These are phyloP conservation scores for Luffa acutangula DNA, from an alignment of 306 rosid genomes.

Conservation along the genomic window DNA sequence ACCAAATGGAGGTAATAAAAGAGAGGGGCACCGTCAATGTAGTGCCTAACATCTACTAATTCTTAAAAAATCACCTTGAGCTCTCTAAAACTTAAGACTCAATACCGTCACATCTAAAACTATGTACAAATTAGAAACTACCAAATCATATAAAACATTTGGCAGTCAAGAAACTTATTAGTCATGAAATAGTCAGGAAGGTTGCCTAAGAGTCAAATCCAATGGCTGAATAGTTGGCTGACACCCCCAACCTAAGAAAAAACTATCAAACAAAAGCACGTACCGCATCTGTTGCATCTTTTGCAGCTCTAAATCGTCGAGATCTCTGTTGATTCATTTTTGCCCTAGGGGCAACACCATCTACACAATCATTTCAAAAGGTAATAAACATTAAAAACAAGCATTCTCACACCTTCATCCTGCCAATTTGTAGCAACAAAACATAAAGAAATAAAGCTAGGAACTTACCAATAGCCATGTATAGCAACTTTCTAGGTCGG, in stretches of 20 bases:
- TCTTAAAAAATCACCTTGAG: not conserved
- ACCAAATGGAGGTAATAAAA: not conserved
- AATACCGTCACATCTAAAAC: not conserved
- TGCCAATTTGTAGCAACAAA: not conserved
- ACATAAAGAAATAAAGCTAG: not conserved
- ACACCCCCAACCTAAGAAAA: not conserved
- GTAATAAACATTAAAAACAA: slow-evolving; percentile 14
- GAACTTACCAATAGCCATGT: slow-evolving; percentile 90
- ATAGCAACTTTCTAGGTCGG: slow-evolving; percentile 88
- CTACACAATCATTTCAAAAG: slow-evolving; percentile 26
- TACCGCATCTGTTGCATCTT: slow-evolving; percentile 91
- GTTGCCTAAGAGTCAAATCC: not conserved
- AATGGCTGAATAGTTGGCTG: not conserved
- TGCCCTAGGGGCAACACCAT: slow-evolving; percentile 99
- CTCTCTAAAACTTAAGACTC: not conserved
- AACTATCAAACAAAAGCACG: slow-evolving; percentile 25
- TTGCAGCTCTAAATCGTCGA: slow-evolving; percentile 89
- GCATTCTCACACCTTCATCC: not conserved
- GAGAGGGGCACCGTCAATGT: not conserved
- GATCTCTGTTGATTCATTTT: slow-evolving; percentile 97
- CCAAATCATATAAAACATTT: not conserved
- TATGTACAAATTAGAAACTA: not conserved
- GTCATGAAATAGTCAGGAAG: not conserved
- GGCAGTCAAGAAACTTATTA: not conserved
- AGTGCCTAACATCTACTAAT: not conserved